Evolutionary conservation across 1,284 basidiomycete species (phyloP).

Genomic region (Fistulinella staudtii): DNA sequence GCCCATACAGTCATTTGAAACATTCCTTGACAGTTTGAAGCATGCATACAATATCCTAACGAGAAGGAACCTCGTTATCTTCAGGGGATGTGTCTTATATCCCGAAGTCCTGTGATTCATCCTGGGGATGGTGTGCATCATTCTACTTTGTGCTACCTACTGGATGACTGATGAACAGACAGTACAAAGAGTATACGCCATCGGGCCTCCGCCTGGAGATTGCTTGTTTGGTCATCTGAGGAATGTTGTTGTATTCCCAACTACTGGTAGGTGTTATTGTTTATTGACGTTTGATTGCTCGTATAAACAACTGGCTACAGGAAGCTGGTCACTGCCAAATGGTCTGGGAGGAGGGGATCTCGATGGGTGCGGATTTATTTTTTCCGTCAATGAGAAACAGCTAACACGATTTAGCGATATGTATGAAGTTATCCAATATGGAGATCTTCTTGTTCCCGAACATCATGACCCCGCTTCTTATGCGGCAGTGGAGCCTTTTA

Average conservation of each 20-base stretch:
- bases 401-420: conserved; percentile 41
- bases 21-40: conserved; percentile 38
- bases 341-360: conserved; percentile 71
- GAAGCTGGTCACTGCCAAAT: conserved; percentile 60
- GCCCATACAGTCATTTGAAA: background rate
- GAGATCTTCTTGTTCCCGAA: conserved; percentile 48
- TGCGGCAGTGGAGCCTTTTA: conserved; percentile 35
- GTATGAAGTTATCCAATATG: conserved; percentile 50
- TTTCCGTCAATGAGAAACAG: conserved; percentile 13
- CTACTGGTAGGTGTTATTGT: conserved; percentile 46
- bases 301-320: conserved; percentile 32
- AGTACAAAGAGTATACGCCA: conserved; percentile 69
- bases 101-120: conserved; percentile 65
- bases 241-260: conserved; percentile 73
- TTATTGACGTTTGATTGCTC: background rate
- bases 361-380: conserved; percentile 51
- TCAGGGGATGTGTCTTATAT: conserved; percentile 56
- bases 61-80: conserved; percentile 49
- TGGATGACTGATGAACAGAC: conserved; percentile 6
- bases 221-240: conserved; percentile 61
- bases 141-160: background rate
- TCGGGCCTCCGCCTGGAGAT: conserved; percentile 62
- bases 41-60: conserved; percentile 49
- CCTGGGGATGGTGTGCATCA: conserved; percentile 59
- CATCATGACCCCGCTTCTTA: conserved; percentile 55